phyloP scores from a whole-genome alignment of 345 rosid species.

The Hibiscus syriacus region DNA sequence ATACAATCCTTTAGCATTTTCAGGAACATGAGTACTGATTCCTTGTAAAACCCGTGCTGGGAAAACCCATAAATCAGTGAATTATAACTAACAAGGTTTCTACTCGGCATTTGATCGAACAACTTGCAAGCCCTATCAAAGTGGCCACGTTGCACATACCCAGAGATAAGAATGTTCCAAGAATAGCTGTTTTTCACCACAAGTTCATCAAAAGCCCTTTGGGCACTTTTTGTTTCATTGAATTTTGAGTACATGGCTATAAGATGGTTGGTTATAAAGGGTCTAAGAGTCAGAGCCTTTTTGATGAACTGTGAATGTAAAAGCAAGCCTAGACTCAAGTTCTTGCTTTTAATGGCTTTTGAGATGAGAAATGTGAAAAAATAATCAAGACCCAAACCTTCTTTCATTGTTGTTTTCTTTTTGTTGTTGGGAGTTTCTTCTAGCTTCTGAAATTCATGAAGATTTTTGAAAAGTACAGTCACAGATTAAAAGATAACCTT shows the following conservation, averaged over 20 bases:
- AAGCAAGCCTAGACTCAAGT: slow-evolving; percentile 24
- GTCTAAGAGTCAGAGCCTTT: slow-evolving; percentile 24
- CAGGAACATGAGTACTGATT: slow-evolving; percentile 23
- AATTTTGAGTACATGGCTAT: slow-evolving; percentile 32
- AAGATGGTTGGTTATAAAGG: slow-evolving; percentile 27
- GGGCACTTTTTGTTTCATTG: slow-evolving; percentile 22
- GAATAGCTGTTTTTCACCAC: slow-evolving; percentile 25
- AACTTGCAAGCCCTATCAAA: slow-evolving; percentile 19
- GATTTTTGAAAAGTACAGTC: neutral
- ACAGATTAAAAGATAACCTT: neutral
- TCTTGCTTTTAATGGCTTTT: slow-evolving; percentile 21
- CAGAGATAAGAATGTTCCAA: slow-evolving; percentile 28
- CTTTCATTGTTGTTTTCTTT: neutral
- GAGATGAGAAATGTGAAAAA: slow-evolving; percentile 17
- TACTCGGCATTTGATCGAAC: slow-evolving; percentile 42
- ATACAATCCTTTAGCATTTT: slow-evolving; percentile 21
- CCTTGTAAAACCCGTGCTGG: slow-evolving; percentile 25
- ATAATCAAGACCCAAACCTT: slow-evolving; percentile 9
- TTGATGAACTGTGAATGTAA: slow-evolving; percentile 35
- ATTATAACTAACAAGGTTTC: slow-evolving; percentile 33
- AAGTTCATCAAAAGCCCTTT: slow-evolving; percentile 27
- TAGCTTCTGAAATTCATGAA: neutral
- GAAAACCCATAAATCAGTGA: slow-evolving; percentile 37
- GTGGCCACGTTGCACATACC: slow-evolving; percentile 6
- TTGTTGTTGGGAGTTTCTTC: neutral